Percentiles rank a stretch among this genome's conserved stretches.
These are phyloP conservation scores for Cordyceps tenuipes DNA, from an alignment of 2,329 filamentous ascomycete species.

Conservation along the genomic window DNA sequence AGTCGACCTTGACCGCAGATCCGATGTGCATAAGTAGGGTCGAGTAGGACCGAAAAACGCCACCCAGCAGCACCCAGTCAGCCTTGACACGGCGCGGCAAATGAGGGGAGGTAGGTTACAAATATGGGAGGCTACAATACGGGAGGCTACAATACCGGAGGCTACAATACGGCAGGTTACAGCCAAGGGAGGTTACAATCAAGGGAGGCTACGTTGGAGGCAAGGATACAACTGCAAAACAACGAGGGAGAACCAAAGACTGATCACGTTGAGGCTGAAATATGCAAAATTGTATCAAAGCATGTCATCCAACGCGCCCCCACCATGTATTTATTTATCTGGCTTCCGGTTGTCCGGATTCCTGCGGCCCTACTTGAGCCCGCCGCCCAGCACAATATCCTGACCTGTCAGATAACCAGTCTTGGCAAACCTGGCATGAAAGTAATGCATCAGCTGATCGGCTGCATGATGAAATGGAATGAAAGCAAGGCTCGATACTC, in stretches of 20 bases:
- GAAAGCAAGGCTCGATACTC: conserved; percentile 12
- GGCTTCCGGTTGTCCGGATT: not conserved
- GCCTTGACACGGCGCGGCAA: not conserved
- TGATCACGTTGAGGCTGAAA: no score
- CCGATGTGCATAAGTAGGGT: no score
- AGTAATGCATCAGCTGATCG: not conserved
- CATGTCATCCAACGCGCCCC: not conserved
- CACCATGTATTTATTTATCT: no score
- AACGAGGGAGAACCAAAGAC: no score
- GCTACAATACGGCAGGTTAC: no score
- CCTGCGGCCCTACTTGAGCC: conserved; percentile 17
- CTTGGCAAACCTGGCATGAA: conserved; percentile 19
- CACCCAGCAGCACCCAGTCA: not conserved
- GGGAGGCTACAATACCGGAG: no score
- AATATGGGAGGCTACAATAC: no score
- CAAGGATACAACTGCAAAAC: not conserved
- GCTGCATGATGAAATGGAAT: not conserved
- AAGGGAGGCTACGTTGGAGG: not conserved
- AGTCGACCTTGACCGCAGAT: no score
- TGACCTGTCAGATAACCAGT: conserved; percentile 24
- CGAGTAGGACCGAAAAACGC: not conserved
- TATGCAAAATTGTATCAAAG: not conserved
- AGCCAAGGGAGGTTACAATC: no score
- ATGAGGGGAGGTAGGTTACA: no score
- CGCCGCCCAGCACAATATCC: conserved; percentile 20